Base-by-base conservation (phyloP, 106 monocot species). In the Acanthochlamys bracteata region DNA sequence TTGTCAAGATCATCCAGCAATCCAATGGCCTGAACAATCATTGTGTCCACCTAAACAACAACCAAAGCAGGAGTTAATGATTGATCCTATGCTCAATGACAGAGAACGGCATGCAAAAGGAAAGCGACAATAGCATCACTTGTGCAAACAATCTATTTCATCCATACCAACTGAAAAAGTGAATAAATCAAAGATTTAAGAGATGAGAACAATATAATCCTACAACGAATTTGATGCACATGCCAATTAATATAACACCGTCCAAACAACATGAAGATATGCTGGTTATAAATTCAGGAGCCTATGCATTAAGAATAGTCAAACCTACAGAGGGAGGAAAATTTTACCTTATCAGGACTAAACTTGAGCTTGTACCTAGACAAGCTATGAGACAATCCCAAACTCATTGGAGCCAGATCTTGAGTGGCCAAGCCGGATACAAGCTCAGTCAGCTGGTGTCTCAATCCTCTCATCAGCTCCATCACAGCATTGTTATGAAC, bases 281-380 rank as follows among this genome's bases (percentile, higher is more conserved):
- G 33, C 33, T 33, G 1, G 33, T 6, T 33, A 6, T 3, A 33
- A 33, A 1, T 33, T 6, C 33, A 33, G 6, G 33, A 33, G 33
- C 33, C 33, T 33, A 33, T 33, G 33, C 33, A 33, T 49, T 39
- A 13, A 21, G 20, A 19, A 17, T 21, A 55, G 10, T 20, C 41
- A 59, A 26, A 33, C 1, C 4, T 26, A 41, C n/a, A 7, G 10
- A 19, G 24, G 47, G 64, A 47, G 25, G 24, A 53, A 57, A 27
- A 39, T 57, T 40, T 72, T 47, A 98, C 96, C 88, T 98, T 98
- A 39, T 98, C 96, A 16, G 96, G 88, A 70, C 96, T 98, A 66
- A 98, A 98, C 52, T 98, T 98, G 56, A 98, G 73, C 80, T 98
- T 98, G 67, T 88, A 98, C 64, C 91, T 75, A 71, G 91, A 91